Evolutionary conservation across 2,329 filamentous ascomycete species (phyloP).

Genomic region (Colletotrichum tropicicola): DNA sequence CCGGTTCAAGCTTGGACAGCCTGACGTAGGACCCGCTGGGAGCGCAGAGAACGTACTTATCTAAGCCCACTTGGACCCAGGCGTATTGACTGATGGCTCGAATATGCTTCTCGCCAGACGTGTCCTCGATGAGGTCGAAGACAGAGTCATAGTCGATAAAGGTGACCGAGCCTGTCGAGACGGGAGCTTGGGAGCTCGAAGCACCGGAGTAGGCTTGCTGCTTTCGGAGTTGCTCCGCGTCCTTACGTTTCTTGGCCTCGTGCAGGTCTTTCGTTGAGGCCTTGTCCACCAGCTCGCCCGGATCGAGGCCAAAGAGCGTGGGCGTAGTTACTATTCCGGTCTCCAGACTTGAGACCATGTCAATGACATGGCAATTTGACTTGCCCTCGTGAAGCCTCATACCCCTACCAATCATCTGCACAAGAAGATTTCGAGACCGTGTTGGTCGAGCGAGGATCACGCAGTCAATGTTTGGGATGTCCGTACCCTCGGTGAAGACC

Average conservation of each 20-base stretch:
- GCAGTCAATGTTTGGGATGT: conserved; percentile 97
- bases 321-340: conserved; percentile 90
- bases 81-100: conserved; percentile 77
- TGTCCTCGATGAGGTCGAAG: conserved; percentile 89
- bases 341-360: conserved; percentile 88
- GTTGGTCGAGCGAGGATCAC: conserved; percentile 89
- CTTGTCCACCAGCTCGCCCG: conserved; percentile 77
- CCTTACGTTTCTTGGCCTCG: conserved; percentile 58
- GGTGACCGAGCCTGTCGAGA: conserved; percentile 60
- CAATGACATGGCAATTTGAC: conserved; percentile 90
- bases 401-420: conserved; percentile 97
- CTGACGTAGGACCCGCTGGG: conserved; percentile 69
- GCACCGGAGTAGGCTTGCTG: conserved; percentile 29
- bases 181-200: background rate
- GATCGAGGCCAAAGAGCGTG: conserved; percentile 92
- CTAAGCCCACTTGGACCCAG: conserved; percentile 82
- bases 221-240: conserved; percentile 49
- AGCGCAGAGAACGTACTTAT: conserved; percentile 76
- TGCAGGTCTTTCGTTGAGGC: conserved; percentile 71
- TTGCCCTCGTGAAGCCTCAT: conserved; percentile 86
- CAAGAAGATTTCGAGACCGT: conserved; percentile 87
- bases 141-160: conserved; percentile 94
- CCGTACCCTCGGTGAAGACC: conserved; percentile 96
- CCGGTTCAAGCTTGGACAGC: conserved; percentile 52
- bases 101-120: conserved; percentile 80